Evolutionary conservation across 257 asterid genomes (phyloP).

Genomic region (Fraxinus anomala): DNA sequence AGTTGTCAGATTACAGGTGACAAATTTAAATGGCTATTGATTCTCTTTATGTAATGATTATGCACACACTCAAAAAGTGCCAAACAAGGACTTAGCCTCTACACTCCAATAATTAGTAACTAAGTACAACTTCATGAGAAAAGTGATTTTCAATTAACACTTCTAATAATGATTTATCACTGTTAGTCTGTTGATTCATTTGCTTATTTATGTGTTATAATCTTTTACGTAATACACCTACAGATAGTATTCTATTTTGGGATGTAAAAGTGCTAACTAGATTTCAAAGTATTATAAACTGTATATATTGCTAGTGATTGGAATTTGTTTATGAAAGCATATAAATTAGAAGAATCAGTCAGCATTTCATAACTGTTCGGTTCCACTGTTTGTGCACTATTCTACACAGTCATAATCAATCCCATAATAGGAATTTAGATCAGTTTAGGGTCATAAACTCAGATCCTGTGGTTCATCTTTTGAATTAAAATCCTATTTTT

Average conservation of each 20-base stretch:
- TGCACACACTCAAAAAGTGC: not conserved
- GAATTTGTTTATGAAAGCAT: not conserved
- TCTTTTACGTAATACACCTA: not conserved
- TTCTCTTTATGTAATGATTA: constrained; percentile 2
- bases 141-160: not conserved
- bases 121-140: not conserved
- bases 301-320: constrained; percentile 5
- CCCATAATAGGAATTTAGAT: not conserved
- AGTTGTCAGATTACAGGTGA: constrained; percentile 12
- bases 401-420: not conserved
- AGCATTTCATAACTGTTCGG: not conserved
- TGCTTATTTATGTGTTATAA: constrained; percentile 10
- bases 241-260: not conserved
- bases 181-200: not conserved
- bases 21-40: not conserved
- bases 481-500: not conserved
- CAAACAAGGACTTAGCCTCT: constrained; percentile 7
- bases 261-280: constrained; percentile 1
- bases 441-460: not conserved
- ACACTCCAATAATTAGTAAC: not conserved
- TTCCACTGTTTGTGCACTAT: not conserved
- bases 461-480: not conserved
- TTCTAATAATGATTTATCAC: not conserved
- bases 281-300: not conserved
- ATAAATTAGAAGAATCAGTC: not conserved